Percentiles rank a stretch among this genome's conserved stretches.
These are phyloP conservation scores for Nitzschia putrida DNA, from an alignment of 108 stramenopile genomes.

Conservation along the genomic window DNA sequence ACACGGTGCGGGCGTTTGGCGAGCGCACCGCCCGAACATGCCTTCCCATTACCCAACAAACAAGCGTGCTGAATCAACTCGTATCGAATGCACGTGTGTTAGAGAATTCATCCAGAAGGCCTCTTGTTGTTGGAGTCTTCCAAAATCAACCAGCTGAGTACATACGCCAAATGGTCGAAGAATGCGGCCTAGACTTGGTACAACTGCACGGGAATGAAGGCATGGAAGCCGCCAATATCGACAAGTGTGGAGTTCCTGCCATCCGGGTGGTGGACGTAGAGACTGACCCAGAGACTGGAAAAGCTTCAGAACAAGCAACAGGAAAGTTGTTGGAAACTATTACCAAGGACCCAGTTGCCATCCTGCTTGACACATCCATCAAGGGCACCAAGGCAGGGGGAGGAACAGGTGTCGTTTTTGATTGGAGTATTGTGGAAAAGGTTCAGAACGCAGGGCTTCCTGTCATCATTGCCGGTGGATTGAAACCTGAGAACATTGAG, in stretches of 20 bases:
- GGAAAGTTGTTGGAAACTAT: conserved; percentile 56
- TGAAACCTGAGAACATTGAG: conserved; percentile 83
- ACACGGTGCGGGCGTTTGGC: conserved; percentile 84
- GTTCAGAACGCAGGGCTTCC: conserved; percentile 87
- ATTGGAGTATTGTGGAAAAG: conserved; percentile 87
- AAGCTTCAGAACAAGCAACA: conserved; percentile 56
- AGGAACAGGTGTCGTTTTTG: conserved; percentile 94
- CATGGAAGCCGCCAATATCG: conserved; percentile 67
- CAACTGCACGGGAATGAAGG: conserved; percentile 97
- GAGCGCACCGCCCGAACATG: conserved; percentile 64
- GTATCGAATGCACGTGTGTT: conserved; percentile 52
- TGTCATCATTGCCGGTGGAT: conserved; percentile 96
- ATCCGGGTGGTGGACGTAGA: conserved; percentile 94
- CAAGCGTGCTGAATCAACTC: conserved; percentile 46
- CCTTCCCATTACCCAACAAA: conserved; percentile 10
- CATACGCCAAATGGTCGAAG: conserved; percentile 73
- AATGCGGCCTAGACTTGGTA: conserved; percentile 91
- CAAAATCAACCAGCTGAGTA: conserved; percentile 88
- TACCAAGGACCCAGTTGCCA: conserved; percentile 78
- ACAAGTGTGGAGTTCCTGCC: conserved; percentile 79
- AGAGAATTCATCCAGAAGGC: conserved; percentile 65
- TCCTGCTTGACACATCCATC: conserved; percentile 93
- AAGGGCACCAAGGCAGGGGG: conserved; percentile 82
- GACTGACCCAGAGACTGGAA: conserved; percentile 51
- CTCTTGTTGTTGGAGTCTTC: conserved; percentile 95